Conservation (phyloP, 352 stramenopile genomes). For the Pythium rishiriense region DNA sequence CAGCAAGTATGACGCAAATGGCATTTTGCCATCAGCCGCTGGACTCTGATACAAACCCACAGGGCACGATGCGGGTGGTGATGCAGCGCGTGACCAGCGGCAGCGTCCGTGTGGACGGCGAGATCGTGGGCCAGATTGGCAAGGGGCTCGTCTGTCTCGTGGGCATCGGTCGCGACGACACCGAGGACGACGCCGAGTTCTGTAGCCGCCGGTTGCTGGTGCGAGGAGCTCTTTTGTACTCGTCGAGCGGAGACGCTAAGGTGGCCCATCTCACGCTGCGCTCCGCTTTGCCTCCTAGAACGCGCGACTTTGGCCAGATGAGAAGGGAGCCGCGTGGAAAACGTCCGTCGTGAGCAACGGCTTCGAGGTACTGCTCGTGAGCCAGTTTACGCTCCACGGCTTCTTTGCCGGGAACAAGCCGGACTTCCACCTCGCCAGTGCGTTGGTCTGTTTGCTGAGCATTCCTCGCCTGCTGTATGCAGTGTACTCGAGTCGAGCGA, state of each 20-base stretch:
- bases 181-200: conserved; percentile 79
- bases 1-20: neutral
- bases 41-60: neutral
- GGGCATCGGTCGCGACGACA: conserved; percentile 75
- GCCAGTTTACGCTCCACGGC: conserved; percentile 85
- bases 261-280: too few species aligned
- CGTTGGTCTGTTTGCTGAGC: neutral
- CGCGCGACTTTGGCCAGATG: conserved; percentile 74
- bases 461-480: too few species aligned
- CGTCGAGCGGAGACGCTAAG: neutral
- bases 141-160: conserved; percentile 81
- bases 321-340: conserved; percentile 57
- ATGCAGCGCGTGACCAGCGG: conserved; percentile 82
- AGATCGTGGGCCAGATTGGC: conserved; percentile 74
- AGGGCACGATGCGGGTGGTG: conserved; percentile 65
- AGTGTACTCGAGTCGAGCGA: neutral
- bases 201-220: conserved; percentile 81
- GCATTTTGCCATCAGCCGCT: neutral
- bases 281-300: conserved; percentile 43
- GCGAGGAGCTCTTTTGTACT: neutral
- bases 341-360: conserved; percentile 61
- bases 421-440: conserved; percentile 86
- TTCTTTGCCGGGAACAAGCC: conserved; percentile 85
- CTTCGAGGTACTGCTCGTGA: conserved; percentile 84
- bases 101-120: conserved; percentile 73